Base-by-base conservation (phyloP, 495 filamentous ascomycete genomes). In the Penicillium bovifimosum region DNA sequence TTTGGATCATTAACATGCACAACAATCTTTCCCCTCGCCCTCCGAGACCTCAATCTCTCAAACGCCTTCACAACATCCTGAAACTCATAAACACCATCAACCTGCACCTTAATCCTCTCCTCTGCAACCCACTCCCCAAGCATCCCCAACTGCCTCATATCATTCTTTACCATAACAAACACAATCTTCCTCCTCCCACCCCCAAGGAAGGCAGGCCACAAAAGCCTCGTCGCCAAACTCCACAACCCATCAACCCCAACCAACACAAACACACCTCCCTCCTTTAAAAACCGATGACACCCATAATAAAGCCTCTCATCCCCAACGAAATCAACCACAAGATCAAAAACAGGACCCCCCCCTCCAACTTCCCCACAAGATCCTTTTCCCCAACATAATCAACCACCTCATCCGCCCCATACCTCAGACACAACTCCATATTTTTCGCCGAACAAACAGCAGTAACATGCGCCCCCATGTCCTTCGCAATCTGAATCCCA, bases 1-100 rank as follows among this genome's bases (percentile, higher is more conserved):
- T 44, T 26, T 8, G 40, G 35, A 47, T 56, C 50, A n/a, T 41
- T 54, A 8, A 87, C 78, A 58, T 79, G 70, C 11, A 92, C 73
- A 17, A 91, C 65, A 54, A 91, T 76, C 73, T 91, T 91, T 1
- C 87, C 87, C 59, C 75, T 83, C 20, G 81, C 71, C 33, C 82
- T 75, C 7, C 80, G 77, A 2, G 69, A 80, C 55, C 80, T 84
- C 55, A 90, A 66, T 60, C 71, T 80, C 64, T 79, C 79, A 65
- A 82, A 86, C 0, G 86, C 87, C 58, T 81, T 76, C 16, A 78
- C 71, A 13, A 71, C 79, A 29, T 89, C 78, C 13, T 79, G 80
- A 62, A 85, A 84, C 47, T 75, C 72, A 66, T 78, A 86, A 10
- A 74, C 67, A 39, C 76, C 71, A 53, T 88, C 86, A 33, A 88